Percentiles rank a stretch among this genome's conserved stretches.
Evolutionary conservation across 2,329 filamentous ascomycete genomes (phyloP).

Genomic region (Tympanopsis confertula): DNA sequence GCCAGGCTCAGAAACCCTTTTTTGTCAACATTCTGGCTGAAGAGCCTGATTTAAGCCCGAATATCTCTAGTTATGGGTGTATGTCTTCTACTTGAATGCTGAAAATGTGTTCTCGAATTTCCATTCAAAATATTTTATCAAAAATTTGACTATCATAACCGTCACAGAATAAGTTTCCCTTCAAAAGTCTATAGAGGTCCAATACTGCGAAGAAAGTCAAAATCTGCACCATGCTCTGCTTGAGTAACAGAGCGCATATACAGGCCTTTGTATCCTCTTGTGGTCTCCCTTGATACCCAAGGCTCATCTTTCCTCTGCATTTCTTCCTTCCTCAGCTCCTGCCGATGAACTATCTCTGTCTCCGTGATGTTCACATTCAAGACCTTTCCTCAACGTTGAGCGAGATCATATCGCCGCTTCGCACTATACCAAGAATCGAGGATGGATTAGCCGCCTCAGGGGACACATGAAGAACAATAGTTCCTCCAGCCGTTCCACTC

Average conservation of each 20-base stretch:
- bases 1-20: too few species aligned
- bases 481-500: slow-evolving; percentile 41
- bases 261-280: slow-evolving; percentile 44
- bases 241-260: slow-evolving; percentile 49
- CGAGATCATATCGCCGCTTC: slow-evolving; percentile 32
- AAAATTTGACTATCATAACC: too few species aligned
- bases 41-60: too few species aligned
- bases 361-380: slow-evolving; percentile 17
- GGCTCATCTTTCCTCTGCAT: slow-evolving; percentile 11
- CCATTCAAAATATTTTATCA: too few species aligned
- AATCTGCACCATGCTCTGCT: slow-evolving; percentile 46
- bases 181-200: slow-evolving; percentile 15
- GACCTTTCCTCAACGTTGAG: slow-evolving; percentile 28
- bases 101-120: too few species aligned
- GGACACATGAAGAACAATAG: slow-evolving; percentile 38
- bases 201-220: slow-evolving; percentile 44
- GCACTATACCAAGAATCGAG: slow-evolving; percentile 32
- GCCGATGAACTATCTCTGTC: slow-evolving; percentile 28
- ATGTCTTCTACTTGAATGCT: too few species aligned
- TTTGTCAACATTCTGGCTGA: too few species aligned
- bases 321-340: slow-evolving; percentile 20
- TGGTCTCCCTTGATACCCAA: slow-evolving; percentile 22
- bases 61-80: too few species aligned
- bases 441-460: slow-evolving; percentile 34
- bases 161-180: too few species aligned